Base-by-base conservation (phyloP, 2,329 filamentous ascomycete species). In the Colletotrichum coccodes region DNA sequence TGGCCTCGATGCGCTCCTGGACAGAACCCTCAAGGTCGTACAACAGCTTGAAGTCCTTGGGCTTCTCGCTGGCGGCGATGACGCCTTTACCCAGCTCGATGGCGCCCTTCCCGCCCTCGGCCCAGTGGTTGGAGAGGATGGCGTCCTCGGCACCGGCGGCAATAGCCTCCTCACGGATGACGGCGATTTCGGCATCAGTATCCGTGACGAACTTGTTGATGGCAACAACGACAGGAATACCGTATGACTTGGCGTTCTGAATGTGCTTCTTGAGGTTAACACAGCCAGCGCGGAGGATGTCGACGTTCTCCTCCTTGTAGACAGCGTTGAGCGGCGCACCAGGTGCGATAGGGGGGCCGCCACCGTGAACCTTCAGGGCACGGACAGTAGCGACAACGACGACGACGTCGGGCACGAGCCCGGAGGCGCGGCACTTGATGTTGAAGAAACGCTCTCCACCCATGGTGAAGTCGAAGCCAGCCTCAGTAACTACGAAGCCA, bases 371-470 rank as follows among this genome's bases (percentile, higher is more conserved):
- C 87, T 99, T 99, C 72, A 99, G 87, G 7, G 96, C 96, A 73
- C 96, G 92, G 52, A 99, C 93, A 3, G 96, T 99, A 28, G 96
- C 95, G 42, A 99, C 96, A 68, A 99, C 91, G 50, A 99, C 94
- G 7, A 97, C 95, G 1, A 94, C 94, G 76, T 99, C 96, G 2
- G 96, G 96, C 3, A 94, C 90, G 52, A 99, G 91, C 28, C 95
- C 95, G 6, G 95, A 98, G 11, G 94, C 93, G 70, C 96, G 92
- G 84, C 96, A 98, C 87, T 99, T 99, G 87, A 99, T 98, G 86
- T 99, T 98, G 90, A 99, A 98, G 88, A 99, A 99, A 60, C 96
- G 92, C 87, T 99, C 96, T 71, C 96, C 96, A 72, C 96, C 96
- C 96, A 99, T 99, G 76, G 96, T 98, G 84, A 99, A 99, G 82